phyloP scores from a whole-genome alignment of 2,329 filamentous ascomycete species.

The Elsinoe arachidis region DNA sequence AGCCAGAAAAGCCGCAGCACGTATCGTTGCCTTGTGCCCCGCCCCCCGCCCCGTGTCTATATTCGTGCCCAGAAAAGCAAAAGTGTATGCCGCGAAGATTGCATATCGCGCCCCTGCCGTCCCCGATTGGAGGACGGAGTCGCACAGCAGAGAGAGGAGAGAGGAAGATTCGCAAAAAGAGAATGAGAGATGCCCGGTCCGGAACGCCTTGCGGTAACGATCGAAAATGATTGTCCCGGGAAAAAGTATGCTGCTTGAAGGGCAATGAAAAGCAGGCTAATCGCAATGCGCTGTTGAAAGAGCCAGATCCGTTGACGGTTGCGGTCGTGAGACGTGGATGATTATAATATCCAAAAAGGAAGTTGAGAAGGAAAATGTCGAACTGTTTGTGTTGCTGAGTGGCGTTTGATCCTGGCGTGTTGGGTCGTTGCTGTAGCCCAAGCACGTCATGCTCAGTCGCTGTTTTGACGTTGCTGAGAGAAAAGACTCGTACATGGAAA shows the following conservation, averaged over 20 bases:
- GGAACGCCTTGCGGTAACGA: conserved; percentile 11
- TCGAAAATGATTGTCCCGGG: background rate
- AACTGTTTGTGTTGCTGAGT: background rate
- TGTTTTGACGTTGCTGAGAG: conserved; percentile 4
- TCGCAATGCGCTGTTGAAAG: background rate
- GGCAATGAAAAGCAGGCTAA: background rate
- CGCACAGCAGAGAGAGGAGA: background rate
- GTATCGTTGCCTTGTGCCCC: background rate
- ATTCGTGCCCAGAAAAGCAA: no score
- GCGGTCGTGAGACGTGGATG: conserved; percentile 4
- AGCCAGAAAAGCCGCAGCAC: background rate
- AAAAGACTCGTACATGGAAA: conserved; percentile 3
- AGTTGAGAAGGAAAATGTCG: background rate
- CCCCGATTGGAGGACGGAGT: background rate
- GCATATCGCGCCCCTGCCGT: background rate
- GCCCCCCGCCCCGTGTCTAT: no score
- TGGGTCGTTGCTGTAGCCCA: background rate
- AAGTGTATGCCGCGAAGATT: conserved; percentile 4
- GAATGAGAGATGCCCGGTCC: background rate
- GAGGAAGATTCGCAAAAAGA: background rate
- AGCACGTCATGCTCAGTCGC: background rate
- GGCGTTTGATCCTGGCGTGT: background rate
- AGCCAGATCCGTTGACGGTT: background rate
- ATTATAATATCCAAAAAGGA: background rate
- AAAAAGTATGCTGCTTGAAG: conserved; percentile 2